phyloP scores from a whole-genome alignment of 2,329 filamentous ascomycete genomes.

The Botrytis squamosa region DNA sequence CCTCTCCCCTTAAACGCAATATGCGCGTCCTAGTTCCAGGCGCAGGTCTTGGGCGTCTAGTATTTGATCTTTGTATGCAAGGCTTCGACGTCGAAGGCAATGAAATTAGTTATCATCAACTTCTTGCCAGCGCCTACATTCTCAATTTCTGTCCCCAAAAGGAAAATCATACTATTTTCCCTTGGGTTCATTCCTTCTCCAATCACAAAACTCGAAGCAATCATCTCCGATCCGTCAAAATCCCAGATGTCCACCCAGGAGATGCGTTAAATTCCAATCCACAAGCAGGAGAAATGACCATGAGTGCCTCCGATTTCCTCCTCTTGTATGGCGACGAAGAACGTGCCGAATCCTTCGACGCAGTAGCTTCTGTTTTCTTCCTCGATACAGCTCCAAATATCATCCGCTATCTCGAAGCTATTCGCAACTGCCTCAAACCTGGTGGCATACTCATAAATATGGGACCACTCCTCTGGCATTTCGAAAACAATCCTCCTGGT shows the following conservation, averaged over 20 bases:
- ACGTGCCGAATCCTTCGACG: slow-evolving; percentile 67
- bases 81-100: slow-evolving; percentile 84
- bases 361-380: slow-evolving; percentile 89
- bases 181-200: slow-evolving; percentile 85
- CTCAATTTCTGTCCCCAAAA: slow-evolving; percentile 64
- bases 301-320: slow-evolving; percentile 91
- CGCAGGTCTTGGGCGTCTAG: slow-evolving; percentile 81
- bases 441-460: slow-evolving; percentile 86
- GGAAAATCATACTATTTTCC: slow-evolving; percentile 71
- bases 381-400: slow-evolving; percentile 95
- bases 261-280: slow-evolving; percentile 47
- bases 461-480: slow-evolving; percentile 93
- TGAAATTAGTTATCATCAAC: slow-evolving; percentile 94
- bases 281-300: slow-evolving; percentile 70
- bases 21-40: slow-evolving; percentile 76
- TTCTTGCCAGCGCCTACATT: slow-evolving; percentile 79
- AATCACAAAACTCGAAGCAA: slow-evolving; percentile 73
- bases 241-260: slow-evolving; percentile 80
- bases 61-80: slow-evolving; percentile 76
- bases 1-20: slow-evolving; percentile 22
- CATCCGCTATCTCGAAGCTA: slow-evolving; percentile 83
- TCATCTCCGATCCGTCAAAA: slow-evolving; percentile 69
- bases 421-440: slow-evolving; percentile 71
- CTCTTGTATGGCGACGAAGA: slow-evolving; percentile 72
- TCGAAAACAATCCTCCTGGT: slow-evolving; percentile 70